Conservation (phyloP, 192 early-diverging fungal species). For the Coemansia sp. region DNA sequence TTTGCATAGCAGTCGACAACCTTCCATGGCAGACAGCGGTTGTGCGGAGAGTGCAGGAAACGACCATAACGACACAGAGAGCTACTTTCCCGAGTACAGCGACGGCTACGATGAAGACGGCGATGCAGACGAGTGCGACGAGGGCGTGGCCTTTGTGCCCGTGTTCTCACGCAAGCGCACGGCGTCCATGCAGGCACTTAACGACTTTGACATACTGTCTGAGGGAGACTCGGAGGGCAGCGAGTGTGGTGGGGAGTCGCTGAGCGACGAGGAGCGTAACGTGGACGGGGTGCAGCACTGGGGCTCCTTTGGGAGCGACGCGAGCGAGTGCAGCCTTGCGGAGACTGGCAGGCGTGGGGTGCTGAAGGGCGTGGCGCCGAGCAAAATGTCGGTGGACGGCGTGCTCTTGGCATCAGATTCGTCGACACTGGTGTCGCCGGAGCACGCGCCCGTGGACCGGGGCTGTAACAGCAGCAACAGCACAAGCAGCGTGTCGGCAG, state of each 20-base stretch:
- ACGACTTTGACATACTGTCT: constrained; percentile 30
- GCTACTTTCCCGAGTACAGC: neutral
- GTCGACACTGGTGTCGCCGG: constrained; percentile 22
- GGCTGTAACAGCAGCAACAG: neutral
- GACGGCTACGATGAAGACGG: constrained; percentile 1
- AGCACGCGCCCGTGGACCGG: constrained; percentile 3
- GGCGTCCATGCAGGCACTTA: constrained; percentile 42
- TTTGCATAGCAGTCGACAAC: no score
- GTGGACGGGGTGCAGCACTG: neutral
- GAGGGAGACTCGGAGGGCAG: constrained; percentile 2
- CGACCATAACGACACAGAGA: neutral
- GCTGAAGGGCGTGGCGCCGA: neutral
- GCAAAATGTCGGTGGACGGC: constrained; percentile 25
- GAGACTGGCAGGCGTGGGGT: neutral
- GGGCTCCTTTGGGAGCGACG: neutral
- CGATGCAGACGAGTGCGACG: neutral
- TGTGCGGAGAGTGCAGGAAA: no score
- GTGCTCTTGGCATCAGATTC: constrained; percentile 25
- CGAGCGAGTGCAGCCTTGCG: constrained; percentile 3
- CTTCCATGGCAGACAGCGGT: no score
- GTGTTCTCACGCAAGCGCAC: constrained; percentile 27
- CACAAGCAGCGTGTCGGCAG: neutral
- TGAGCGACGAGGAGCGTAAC: neutral
- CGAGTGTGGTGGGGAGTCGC: neutral
- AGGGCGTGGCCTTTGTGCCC: constrained; percentile 2